Conservation (phyloP, 2,329 filamentous ascomycete species). For the Fusarium abutilonis region DNA sequence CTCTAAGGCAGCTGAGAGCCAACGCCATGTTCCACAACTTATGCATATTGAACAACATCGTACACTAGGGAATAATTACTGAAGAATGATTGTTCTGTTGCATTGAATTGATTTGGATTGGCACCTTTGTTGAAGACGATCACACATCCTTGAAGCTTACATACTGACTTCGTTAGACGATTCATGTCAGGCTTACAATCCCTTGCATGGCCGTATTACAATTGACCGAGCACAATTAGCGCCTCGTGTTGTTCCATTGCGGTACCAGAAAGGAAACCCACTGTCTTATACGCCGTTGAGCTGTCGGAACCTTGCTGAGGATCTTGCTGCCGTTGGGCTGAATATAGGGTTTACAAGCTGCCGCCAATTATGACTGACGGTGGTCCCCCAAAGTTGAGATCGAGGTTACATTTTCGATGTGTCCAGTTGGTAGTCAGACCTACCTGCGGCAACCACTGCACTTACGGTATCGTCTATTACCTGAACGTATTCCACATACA, state of each 20-base stretch:
- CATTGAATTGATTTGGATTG: slow-evolving; percentile 17
- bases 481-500: slow-evolving; percentile 23
- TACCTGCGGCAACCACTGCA: not conserved
- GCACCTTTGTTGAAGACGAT: slow-evolving; percentile 12
- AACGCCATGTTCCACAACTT: slow-evolving; percentile 25
- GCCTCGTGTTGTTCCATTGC: not conserved
- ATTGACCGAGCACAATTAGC: slow-evolving; percentile 14
- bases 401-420: slow-evolving; percentile 11
- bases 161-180: slow-evolving; percentile 17
- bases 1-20: slow-evolving; percentile 15
- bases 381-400: slow-evolving; percentile 20
- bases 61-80: slow-evolving; percentile 2
- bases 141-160: slow-evolving; percentile 20
- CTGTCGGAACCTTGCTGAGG: slow-evolving; percentile 10
- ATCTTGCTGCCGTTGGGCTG: slow-evolving; percentile 8
- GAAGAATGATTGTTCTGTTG: slow-evolving; percentile 15
- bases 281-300: slow-evolving; percentile 24
- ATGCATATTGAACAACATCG: slow-evolving; percentile 23
- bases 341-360: not conserved
- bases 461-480: slow-evolving; percentile 11
- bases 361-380: slow-evolving; percentile 2
- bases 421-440: slow-evolving; percentile 7
- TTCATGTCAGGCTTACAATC: slow-evolving; percentile 2
- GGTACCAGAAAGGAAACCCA: slow-evolving; percentile 5
- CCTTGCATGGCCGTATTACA: slow-evolving; percentile 7